Percentiles rank a stretch among this genome's conserved stretches.
Conservation (phyloP, 78 protist genomes). For the Dictyostelium brefeldianum region DNA sequence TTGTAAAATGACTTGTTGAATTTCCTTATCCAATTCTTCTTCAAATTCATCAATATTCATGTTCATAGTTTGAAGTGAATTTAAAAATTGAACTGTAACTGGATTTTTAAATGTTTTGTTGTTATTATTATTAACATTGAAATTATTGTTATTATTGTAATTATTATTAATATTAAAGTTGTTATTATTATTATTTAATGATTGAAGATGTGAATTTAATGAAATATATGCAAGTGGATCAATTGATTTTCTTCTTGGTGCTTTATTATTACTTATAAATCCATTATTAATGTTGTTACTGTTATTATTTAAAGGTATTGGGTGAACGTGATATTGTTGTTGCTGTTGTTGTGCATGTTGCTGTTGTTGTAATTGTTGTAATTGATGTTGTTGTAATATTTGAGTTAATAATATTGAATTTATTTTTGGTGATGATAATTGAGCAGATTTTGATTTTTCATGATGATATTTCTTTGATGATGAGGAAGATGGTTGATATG, state of each 20-base stretch:
- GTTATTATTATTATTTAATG: neutral
- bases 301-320: neutral
- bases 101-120: constrained; percentile 20
- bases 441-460: constrained; percentile 10
- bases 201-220: constrained; percentile 13
- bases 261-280: neutral
- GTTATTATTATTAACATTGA: neutral
- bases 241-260: constrained; percentile 66
- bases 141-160: neutral
- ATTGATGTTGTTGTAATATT: constrained; percentile 34
- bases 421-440: neutral
- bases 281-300: neutral
- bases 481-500: neutral
- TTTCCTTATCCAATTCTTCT: constrained; percentile 76
- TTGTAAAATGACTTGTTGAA: constrained; percentile 74
- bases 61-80: constrained; percentile 21
- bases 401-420: neutral
- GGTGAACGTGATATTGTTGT: neutral
- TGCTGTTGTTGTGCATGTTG: constrained; percentile 1
- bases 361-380: constrained; percentile 15
- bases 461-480: constrained; percentile 7
- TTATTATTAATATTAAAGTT: neutral
- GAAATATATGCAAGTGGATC: constrained; percentile 24
- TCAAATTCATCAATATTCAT: constrained; percentile 60
- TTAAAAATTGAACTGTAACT: constrained; percentile 16